These are phyloP conservation scores for Moniliophthora roreri DNA, from an alignment of 1,284 basidiomycete genomes.

Conservation along the genomic window DNA sequence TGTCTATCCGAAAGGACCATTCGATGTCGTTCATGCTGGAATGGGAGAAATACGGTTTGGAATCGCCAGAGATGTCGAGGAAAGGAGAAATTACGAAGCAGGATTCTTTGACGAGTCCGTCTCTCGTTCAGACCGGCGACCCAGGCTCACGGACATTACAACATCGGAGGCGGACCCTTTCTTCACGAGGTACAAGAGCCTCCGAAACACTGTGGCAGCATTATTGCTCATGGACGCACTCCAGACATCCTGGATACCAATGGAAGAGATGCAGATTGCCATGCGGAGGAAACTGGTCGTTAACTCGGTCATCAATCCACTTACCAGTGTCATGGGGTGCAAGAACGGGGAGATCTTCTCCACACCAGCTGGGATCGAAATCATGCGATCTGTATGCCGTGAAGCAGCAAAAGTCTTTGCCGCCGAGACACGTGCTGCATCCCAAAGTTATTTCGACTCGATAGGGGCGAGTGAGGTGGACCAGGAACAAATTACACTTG, in stretches of 20 bases:
- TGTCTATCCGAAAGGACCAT: slow-evolving; percentile 51
- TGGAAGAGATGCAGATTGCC: slow-evolving; percentile 67
- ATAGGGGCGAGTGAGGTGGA: slow-evolving; percentile 28
- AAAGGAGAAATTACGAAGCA: slow-evolving; percentile 56
- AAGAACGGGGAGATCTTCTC: slow-evolving; percentile 75
- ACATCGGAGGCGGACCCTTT: slow-evolving; percentile 34
- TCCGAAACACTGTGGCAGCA: slow-evolving; percentile 71
- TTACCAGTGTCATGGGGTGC: slow-evolving; percentile 83
- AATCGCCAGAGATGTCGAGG: slow-evolving; percentile 70
- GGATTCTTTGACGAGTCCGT: slow-evolving; percentile 37
- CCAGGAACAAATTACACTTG: slow-evolving; percentile 41
- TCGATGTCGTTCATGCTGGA: slow-evolving; percentile 73
- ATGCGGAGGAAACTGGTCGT: slow-evolving; percentile 85
- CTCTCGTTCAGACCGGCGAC: slow-evolving; percentile 34
- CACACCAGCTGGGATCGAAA: slow-evolving; percentile 37
- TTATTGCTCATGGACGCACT: slow-evolving; percentile 61
- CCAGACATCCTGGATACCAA: slow-evolving; percentile 66
- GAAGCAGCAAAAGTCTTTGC: slow-evolving; percentile 64
- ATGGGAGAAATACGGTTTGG: slow-evolving; percentile 77
- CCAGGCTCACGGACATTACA: slow-evolving; percentile 59
- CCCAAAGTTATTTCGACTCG: slow-evolving; percentile 29
- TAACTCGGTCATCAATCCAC: slow-evolving; percentile 85
- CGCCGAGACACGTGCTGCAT: slow-evolving; percentile 47
- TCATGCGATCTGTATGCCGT: slow-evolving; percentile 51
- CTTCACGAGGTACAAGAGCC: slow-evolving; percentile 49